These are phyloP conservation scores for Spiromastix sp. DNA, from an alignment of 2,329 filamentous ascomycete genomes.

Conservation along the genomic window DNA sequence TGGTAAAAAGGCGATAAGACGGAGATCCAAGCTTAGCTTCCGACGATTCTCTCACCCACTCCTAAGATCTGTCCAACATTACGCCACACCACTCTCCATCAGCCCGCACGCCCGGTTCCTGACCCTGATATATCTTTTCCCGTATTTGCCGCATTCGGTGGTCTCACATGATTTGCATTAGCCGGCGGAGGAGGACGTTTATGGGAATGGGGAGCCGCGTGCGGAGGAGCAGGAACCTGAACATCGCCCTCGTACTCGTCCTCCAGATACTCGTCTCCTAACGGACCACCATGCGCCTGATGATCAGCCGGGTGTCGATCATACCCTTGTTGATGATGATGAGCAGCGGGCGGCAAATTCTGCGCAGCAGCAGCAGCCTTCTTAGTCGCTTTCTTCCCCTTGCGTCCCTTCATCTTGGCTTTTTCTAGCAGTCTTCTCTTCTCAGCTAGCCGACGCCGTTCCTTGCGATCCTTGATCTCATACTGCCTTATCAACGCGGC, in stretches of 20 bases:
- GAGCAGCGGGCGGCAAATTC: slow-evolving; percentile 19
- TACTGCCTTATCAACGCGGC: slow-evolving; percentile 79
- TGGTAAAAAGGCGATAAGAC: no score
- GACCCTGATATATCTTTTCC: slow-evolving; percentile 19
- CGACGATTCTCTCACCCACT: no score
- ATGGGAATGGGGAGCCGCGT: slow-evolving; percentile 54
- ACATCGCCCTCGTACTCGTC: slow-evolving; percentile 43
- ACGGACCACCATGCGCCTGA: slow-evolving; percentile 22
- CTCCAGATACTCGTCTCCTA: slow-evolving; percentile 37
- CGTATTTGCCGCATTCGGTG: slow-evolving; percentile 12
- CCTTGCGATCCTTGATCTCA: slow-evolving; percentile 83
- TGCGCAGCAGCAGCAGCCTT: slow-evolving; percentile 40
- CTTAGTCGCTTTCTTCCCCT: slow-evolving; percentile 75
- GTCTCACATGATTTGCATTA: slow-evolving; percentile 38
- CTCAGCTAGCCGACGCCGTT: slow-evolving; percentile 76
- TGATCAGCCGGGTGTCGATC: slow-evolving; percentile 31
- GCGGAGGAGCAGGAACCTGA: slow-evolving; percentile 23
- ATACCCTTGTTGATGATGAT: slow-evolving; percentile 28
- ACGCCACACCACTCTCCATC: slow-evolving; percentile 9
- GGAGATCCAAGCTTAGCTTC: no score
- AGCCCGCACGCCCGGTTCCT: slow-evolving; percentile 11
- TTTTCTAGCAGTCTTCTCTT: slow-evolving; percentile 78
- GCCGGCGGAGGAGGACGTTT: slow-evolving; percentile 56
- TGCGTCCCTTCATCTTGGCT: slow-evolving; percentile 84
- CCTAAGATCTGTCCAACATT: not conserved